Evolutionary conservation across 140 eudicot species (phyloP).

Genomic region (Cichorium intybus): DNA sequence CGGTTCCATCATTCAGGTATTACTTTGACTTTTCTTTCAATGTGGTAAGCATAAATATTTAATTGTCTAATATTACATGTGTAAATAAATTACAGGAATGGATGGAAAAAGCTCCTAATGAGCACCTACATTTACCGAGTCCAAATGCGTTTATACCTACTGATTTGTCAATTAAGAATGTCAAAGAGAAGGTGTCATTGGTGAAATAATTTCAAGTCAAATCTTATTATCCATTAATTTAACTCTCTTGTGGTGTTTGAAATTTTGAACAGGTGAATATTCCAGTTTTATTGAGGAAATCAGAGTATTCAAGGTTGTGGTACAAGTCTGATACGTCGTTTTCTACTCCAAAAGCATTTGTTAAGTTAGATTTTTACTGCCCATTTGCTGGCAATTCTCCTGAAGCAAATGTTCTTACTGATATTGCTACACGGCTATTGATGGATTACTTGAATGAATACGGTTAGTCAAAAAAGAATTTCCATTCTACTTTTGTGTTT

Average conservation of each 20-base stretch:
- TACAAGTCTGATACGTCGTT: constrained; percentile 82
- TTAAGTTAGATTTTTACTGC: constrained; percentile 80
- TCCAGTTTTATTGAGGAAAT: constrained; percentile 75
- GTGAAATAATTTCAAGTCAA: constrained; percentile 10
- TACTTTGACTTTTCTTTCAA: background rate
- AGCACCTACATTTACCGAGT: constrained; percentile 69
- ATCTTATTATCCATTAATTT: background rate
- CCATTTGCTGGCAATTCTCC: constrained; percentile 81
- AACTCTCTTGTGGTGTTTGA: constrained; percentile 10
- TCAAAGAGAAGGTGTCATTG: constrained; percentile 54
- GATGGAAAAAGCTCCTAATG: constrained; percentile 73
- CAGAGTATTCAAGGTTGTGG: constrained; percentile 87
- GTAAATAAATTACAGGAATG: constrained; percentile 59
- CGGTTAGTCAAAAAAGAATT: constrained; percentile 46
- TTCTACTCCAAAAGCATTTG: constrained; percentile 78
- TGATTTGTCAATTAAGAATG: constrained; percentile 70
- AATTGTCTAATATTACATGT: constrained; percentile 4
- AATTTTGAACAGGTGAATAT: constrained; percentile 39
- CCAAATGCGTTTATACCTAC: constrained; percentile 87
- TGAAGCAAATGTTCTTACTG: constrained; percentile 76
- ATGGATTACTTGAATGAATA: constrained; percentile 96
- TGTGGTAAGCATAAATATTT: background rate
- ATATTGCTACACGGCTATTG: constrained; percentile 77
- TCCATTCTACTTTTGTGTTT: background rate
- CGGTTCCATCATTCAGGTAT: constrained; percentile 66